Base-by-base conservation (phyloP, 1,284 basidiomycete species). In the Microbotryomycetes sp. region DNA sequence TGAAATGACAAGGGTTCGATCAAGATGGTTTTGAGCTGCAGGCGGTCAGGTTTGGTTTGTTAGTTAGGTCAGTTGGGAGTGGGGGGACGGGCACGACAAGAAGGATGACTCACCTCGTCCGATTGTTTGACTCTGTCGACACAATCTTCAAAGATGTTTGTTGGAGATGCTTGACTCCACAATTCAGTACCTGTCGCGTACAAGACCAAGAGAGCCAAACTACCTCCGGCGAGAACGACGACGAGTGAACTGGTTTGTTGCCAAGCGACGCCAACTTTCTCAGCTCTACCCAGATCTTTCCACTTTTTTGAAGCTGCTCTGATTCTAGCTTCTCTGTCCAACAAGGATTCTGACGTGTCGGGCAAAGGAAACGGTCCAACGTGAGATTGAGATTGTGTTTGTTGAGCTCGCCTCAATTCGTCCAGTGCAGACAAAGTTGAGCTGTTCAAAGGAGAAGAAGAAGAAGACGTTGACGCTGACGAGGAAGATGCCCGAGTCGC, bases 101-200 rank as follows among this genome's bases (percentile, higher is more conserved):
- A 30, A 3, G 16, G 7, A 22, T 45, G 5, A n/a, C 58, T 31
- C 49, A 66, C 63, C 57, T 61, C 61, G 2, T 49, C 26, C 36
- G 60, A 62, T 6, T 29, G 25, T 46, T 57, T 51, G 5, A 69
- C 59, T 1, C 68, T 45, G 25, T 69, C 65, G n/a, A 58, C 54
- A 47, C 57, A 59, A 48, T 69, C 68, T 30, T 69, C 68, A 31
- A 67, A 69, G 42, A 69, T 56, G 29, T 61, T 56, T 6, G 68
- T 69, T 42, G 68, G 68, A 12, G 54, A 58, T 36, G 56, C 60
- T 25, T 63, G 58, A 42, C 49, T 32, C 42, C 58, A 64, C 16
- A 69, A 47, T 46, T 69, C 68, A 32, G 55, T 69, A 23, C 60
- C 59, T 25, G 61, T 55, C 5, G 61, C 56, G 42, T 61, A 66